phyloP scores from a whole-genome alignment of 2,329 filamentous ascomycete species.

The Dothiorella sarmentorum region DNA sequence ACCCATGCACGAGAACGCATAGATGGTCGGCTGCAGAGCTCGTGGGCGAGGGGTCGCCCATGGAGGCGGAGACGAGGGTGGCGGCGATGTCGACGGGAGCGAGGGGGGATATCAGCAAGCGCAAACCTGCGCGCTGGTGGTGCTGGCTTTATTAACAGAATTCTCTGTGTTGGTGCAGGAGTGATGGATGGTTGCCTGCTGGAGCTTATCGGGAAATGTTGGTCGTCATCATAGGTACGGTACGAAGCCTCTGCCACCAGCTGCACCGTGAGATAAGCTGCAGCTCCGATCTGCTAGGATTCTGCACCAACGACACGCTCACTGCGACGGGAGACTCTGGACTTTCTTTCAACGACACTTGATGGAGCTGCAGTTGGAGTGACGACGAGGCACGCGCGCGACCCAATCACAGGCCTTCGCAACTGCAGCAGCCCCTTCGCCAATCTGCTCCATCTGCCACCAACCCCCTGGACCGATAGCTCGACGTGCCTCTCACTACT shows the following conservation, averaged over 20 bases:
- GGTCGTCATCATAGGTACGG: background rate
- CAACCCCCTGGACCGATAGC: background rate
- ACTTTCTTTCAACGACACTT: background rate
- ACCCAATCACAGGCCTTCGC: background rate
- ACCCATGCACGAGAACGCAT: conserved; percentile 74
- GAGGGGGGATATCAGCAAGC: conserved; percentile 23
- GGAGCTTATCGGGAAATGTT: conserved; percentile 7
- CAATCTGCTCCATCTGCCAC: background rate
- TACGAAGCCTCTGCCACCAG: background rate
- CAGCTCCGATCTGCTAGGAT: background rate
- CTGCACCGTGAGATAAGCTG: background rate
- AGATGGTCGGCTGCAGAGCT: conserved; percentile 54
- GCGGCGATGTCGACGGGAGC: conserved; percentile 27
- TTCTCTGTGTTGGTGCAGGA: background rate
- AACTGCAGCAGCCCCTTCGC: background rate
- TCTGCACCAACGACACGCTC: background rate
- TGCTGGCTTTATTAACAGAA: conserved; percentile 4
- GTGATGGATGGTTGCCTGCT: background rate
- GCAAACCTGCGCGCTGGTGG: conserved; percentile 16
- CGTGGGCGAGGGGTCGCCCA: conserved; percentile 14
- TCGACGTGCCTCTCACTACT: too few relatives aligned
- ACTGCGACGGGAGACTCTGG: background rate
- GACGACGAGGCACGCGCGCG: background rate
- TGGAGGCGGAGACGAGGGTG: conserved; percentile 19
- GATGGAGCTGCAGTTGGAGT: background rate